Percentiles rank a stretch among this genome's conserved stretches.
These are phyloP conservation scores for Neltuma alba DNA, from an alignment of 306 rosid species.

Conservation along the genomic window DNA sequence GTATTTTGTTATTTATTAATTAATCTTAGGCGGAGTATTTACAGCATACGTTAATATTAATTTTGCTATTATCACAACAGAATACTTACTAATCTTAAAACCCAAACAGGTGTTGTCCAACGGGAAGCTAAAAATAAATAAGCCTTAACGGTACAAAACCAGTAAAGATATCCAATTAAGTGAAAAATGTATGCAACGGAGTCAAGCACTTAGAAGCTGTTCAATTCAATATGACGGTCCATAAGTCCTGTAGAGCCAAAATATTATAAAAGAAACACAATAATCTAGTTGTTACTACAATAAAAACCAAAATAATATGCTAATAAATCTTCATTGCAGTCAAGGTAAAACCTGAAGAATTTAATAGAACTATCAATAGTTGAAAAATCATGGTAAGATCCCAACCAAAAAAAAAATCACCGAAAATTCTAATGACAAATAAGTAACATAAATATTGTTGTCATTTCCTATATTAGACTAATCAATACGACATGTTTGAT, in stretches of 20 bases:
- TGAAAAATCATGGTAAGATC: too few relatives aligned
- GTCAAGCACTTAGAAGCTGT: background rate
- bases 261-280: background rate
- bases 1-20: background rate
- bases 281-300: background rate
- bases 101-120: background rate
- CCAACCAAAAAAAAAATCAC: too few relatives aligned
- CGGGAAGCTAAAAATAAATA: background rate
- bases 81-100: background rate
- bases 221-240: background rate
- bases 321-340: slow-evolving; percentile 1
- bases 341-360: slow-evolving; percentile 30
- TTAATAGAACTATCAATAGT: slow-evolving; percentile 6
- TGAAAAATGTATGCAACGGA: background rate
- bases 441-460: too few relatives aligned
- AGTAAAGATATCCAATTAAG: background rate
- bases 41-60: background rate
- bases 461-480: too few relatives aligned
- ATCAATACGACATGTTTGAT: too few relatives aligned
- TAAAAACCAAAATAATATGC: background rate
- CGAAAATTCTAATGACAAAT: too few relatives aligned
- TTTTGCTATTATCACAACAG: background rate
- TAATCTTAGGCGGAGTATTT: background rate
- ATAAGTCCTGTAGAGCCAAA: background rate
- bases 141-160: background rate